phyloP scores from a whole-genome alignment of 257 asterid genomes.

The Nicotiana otophora region DNA sequence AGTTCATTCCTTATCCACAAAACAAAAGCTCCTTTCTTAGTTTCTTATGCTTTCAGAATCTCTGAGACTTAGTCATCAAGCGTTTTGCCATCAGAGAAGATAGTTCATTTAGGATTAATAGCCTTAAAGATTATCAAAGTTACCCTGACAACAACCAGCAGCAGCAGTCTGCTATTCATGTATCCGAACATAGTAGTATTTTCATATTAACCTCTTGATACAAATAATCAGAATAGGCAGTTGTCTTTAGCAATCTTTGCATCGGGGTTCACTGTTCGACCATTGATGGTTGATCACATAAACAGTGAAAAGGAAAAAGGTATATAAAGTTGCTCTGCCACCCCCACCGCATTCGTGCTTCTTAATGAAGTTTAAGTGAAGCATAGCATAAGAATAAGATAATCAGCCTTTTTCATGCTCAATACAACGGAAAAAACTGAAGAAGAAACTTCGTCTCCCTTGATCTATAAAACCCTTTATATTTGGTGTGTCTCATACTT shows the following conservation, averaged over 20 bases:
- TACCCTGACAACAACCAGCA: not conserved
- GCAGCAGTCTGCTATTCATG: not conserved
- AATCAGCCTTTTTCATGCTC: not conserved
- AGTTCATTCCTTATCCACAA: not conserved
- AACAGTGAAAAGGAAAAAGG: not conserved
- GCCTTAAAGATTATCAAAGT: not conserved
- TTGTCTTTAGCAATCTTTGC: not conserved
- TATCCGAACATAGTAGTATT: not conserved
- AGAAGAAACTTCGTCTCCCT: not conserved
- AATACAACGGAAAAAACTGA: not conserved
- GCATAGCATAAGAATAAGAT: not conserved
- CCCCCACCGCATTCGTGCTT: not conserved
- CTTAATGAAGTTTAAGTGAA: not conserved
- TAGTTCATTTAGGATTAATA: not conserved
- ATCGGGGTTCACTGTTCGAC: not conserved
- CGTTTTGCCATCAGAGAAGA: not conserved
- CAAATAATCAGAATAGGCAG: not conserved
- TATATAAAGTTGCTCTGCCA: not conserved
- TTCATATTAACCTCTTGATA: not conserved
- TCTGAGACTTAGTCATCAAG: not conserved
- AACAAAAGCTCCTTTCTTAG: not conserved
- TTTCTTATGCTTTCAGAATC: not conserved
- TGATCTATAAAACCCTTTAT: not conserved
- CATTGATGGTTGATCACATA: not conserved
- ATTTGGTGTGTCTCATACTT: not conserved